Percentiles rank a stretch among this genome's conserved stretches.
phyloP scores from a whole-genome alignment of 139 green algal genomes.

The Tetratostichococcus sp. region DNA sequence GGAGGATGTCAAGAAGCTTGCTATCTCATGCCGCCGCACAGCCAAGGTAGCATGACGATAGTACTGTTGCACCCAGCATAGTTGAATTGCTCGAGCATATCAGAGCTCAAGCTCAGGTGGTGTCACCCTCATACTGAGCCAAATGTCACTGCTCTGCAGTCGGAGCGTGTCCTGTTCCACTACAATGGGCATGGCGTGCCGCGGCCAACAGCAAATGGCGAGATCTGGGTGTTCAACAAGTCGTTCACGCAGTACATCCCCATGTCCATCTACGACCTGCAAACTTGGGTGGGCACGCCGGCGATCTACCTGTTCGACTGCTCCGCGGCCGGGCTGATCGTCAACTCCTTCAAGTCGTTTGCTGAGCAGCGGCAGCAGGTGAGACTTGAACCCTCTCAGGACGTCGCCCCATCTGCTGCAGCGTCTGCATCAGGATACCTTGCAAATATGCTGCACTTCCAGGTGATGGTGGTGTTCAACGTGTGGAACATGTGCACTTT shows the following conservation, averaged over 20 bases:
- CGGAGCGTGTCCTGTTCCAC: conserved; percentile 96
- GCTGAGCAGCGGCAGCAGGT: conserved; percentile 43
- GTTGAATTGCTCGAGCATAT: too few relatives aligned
- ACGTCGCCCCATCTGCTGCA: not conserved
- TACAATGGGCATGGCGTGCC: conserved; percentile 99
- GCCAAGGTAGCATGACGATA: conserved; percentile 65
- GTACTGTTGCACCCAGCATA: not conserved
- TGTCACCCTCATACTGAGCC: not conserved
- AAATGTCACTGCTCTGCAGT: too few relatives aligned
- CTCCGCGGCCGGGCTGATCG: conserved; percentile 83
- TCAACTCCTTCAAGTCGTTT: conserved; percentile 75
- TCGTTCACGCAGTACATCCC: conserved; percentile 99
- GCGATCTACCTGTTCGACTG: conserved; percentile 99
- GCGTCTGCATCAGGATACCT: not conserved
- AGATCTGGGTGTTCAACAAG: conserved; percentile 97
- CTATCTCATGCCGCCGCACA: conserved; percentile 66
- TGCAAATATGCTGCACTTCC: not conserved
- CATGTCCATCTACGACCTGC: conserved; percentile 93
- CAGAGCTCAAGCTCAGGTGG: not conserved
- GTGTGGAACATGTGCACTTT: too few relatives aligned
- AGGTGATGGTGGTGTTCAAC: too few relatives aligned
- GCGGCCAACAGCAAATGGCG: conserved; percentile 92
- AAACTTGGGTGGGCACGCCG: conserved; percentile 86
- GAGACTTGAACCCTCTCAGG: too few relatives aligned
- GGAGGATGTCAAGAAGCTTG: conserved; percentile 97